Evolutionary conservation across 352 stramenopile genomes (phyloP).

Genomic region (Pythium aquatile): DNA sequence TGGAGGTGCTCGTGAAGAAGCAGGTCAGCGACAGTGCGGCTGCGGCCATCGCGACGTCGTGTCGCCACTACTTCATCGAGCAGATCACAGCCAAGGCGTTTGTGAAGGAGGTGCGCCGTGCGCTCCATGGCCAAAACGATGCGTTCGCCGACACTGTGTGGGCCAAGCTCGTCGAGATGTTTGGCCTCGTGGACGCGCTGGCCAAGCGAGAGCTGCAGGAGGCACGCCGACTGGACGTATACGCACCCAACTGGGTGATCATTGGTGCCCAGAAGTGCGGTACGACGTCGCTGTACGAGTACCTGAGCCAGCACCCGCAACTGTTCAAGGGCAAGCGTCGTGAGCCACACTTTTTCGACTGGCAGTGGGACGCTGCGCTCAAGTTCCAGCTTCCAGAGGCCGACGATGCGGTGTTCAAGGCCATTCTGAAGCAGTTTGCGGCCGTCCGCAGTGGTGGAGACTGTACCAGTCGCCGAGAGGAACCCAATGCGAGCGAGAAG

Average conservation of each 20-base stretch:
- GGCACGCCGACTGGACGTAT: constrained; percentile 25
- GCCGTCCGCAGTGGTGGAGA: constrained; percentile 7
- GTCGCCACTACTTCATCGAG: constrained; percentile 60
- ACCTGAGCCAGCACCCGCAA: constrained; percentile 85
- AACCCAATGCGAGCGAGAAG: constrained; percentile 4
- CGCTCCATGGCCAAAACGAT: constrained; percentile 16
- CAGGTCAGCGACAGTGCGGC: constrained; percentile 24
- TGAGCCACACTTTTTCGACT: constrained; percentile 70
- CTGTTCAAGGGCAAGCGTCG: constrained; percentile 66
- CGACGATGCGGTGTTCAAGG: constrained; percentile 28
- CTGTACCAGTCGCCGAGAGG: not conserved
- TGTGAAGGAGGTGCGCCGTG: constrained; percentile 25
- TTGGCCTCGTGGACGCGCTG: constrained; percentile 38
- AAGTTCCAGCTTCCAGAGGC: constrained; percentile 29
- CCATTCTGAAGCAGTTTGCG: constrained; percentile 28
- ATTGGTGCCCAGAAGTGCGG: constrained; percentile 64
- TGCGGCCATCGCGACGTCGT: constrained; percentile 29
- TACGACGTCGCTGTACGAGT: constrained; percentile 63
- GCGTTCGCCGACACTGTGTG: constrained; percentile 28
- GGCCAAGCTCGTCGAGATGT: constrained; percentile 40
- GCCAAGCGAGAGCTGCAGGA: constrained; percentile 33
- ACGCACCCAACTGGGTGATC: constrained; percentile 53
- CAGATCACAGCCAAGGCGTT: constrained; percentile 52
- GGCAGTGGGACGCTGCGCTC: constrained; percentile 41
- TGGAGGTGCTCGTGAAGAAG: constrained; percentile 32